Percentiles rank a stretch among this genome's conserved stretches.
Evolutionary conservation across 139 green algal genomes (phyloP).

Genomic region (Nannochloris sp.): DNA sequence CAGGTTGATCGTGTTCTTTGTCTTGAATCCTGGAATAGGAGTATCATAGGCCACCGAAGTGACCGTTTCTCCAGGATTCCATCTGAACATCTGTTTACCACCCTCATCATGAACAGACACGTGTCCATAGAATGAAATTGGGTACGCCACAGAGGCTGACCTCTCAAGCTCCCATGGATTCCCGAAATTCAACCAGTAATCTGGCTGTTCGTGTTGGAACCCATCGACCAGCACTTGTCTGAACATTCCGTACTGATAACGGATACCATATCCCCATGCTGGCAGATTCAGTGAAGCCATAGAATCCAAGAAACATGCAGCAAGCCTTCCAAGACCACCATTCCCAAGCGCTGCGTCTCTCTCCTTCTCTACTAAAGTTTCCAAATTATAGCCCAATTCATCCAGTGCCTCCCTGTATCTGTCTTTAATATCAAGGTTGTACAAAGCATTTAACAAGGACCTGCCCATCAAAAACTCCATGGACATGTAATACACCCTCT

Average conservation of each 20-base stretch:
- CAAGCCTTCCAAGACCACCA: constrained; percentile 91
- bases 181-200: constrained; percentile 95
- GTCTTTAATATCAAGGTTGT: constrained; percentile 82
- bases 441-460: constrained; percentile 86
- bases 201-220: constrained; percentile 91
- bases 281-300: constrained; percentile 95
- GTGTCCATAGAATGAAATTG: constrained; percentile 87
- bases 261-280: constrained; percentile 97
- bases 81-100: constrained; percentile 77
- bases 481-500: constrained; percentile 95
- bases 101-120: constrained; percentile 67
- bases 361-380: constrained; percentile 57
- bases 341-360: constrained; percentile 80
- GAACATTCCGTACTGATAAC: constrained; percentile 99
- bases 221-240: constrained; percentile 78
- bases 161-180: constrained; percentile 97
- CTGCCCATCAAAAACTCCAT: constrained; percentile 95
- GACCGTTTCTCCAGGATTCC: constrained; percentile 89
- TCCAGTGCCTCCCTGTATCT: constrained; percentile 71
- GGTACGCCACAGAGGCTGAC: constrained; percentile 61
- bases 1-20: constrained; percentile 98
- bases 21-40: constrained; percentile 93
- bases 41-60: constrained; percentile 95
- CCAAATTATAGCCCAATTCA: constrained; percentile 76
- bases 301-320: constrained; percentile 98